These are phyloP conservation scores for Fusarium buxicola DNA, from an alignment of 2,329 filamentous ascomycete genomes.

Conservation along the genomic window DNA sequence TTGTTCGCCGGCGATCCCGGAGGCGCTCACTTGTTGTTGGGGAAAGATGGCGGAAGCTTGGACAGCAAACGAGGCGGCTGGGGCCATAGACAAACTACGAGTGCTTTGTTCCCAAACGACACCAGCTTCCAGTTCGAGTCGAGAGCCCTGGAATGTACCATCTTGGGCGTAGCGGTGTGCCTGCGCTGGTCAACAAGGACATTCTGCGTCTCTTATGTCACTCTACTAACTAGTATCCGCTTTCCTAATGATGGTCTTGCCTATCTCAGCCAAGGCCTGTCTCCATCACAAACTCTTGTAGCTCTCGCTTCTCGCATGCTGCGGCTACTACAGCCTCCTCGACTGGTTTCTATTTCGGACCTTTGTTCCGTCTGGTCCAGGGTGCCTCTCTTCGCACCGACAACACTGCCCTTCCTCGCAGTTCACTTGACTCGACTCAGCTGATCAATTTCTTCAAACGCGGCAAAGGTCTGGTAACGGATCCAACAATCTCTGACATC, in stretches of 20 bases:
- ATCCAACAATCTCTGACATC: not conserved
- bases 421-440: conserved; percentile 1
- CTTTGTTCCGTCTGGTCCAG: conserved; percentile 11
- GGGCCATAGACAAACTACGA: conserved; percentile 9
- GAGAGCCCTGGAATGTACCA: conserved; percentile 1
- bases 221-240: conserved; percentile 5
- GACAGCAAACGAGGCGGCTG: conserved; percentile 2
- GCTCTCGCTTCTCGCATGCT: conserved; percentile 9
- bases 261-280: conserved; percentile 3
- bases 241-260: not conserved
- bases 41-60: not conserved
- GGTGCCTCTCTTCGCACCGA: conserved; percentile 11
- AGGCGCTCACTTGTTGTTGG: conserved; percentile 2
- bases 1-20: conserved; percentile 6
- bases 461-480: not conserved
- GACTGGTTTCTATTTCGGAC: conserved; percentile 17
- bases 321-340: conserved; percentile 23
- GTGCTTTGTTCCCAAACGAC: conserved; percentile 7
- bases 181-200: conserved; percentile 15
- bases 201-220: conserved; percentile 5
- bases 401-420: not conserved
- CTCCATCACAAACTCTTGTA: conserved; percentile 12
- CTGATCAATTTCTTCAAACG: not conserved
- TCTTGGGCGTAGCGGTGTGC: conserved; percentile 10
- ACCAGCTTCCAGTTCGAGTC: conserved; percentile 7